Evolutionary conservation across 2,329 filamentous ascomycete species (phyloP), one percentile per base, ranked within the genome.

Genomic region (Mariannaea elegans): DNA sequence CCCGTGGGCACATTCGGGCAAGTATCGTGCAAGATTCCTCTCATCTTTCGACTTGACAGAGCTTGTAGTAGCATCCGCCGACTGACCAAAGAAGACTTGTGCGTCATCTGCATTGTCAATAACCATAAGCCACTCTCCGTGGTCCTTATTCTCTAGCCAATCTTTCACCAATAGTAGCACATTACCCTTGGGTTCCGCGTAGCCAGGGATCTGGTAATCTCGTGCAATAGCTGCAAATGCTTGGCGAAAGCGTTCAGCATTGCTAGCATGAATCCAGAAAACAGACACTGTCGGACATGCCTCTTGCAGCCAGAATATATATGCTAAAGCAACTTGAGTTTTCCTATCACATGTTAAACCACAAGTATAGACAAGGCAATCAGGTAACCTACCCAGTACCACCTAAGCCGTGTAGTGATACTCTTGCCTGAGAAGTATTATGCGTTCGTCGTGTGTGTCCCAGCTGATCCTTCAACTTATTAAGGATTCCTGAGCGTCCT

Each of bases 221-320:
- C 75, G 60, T 4, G 74, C 74, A 42, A 77, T 75, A 4, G 55
- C 36, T 39, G 60, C 56, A 41, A 72, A 76, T 13, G 66, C 64
- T 38, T 77, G 64, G 45, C 74, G 68, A 32, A 76, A 64, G 7
- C 73, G 67, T 2, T 64, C 68, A 12, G 59, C 46, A 14, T 53
- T 74, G n/a, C 54, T 63, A 1, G 71, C 73, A 62, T 74, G 68
- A 10, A 76, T 57, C 73, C 73, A 76, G 44, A 75, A 75, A 2
- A 72, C 65, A 61, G 68, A 73, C 14, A 31, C 18, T 18, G 29
- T 12, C 10, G 58, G 39, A 2, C 8, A 19, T 24, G 27, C 34
- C 14, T 56, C 39, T 36, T 38, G 38, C 7, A 61, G 19, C 41
- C 52, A 50, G 52, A 34, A 39, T 3, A 34, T 14, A 47, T 56